Evolutionary conservation across 208 protist species (phyloP).

Genomic region (Trypanosomatidae sp.): DNA sequence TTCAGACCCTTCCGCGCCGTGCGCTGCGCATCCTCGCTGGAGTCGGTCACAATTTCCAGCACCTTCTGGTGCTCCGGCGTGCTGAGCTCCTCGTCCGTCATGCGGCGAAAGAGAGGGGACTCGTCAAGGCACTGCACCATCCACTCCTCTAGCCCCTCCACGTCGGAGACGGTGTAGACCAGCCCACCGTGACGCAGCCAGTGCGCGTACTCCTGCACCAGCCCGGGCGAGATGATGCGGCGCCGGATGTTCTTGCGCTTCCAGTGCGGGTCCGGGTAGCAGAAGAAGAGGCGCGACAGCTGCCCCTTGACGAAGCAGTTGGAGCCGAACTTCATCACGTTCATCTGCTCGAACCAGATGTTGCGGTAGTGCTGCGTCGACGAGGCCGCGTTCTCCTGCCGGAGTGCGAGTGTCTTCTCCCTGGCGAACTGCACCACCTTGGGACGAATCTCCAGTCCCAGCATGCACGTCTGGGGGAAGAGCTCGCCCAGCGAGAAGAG

Average conservation of each 20-base stretch:
- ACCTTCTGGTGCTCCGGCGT: slow-evolving; percentile 43
- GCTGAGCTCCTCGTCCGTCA: slow-evolving; percentile 68
- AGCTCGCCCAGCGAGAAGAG: slow-evolving; percentile 86
- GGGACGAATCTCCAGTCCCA: slow-evolving; percentile 97
- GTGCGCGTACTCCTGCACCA: slow-evolving; percentile 98
- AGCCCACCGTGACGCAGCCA: slow-evolving; percentile 92
- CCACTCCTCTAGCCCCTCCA: slow-evolving; percentile 91
- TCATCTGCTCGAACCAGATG: slow-evolving; percentile 94
- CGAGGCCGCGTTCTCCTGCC: slow-evolving; percentile 59
- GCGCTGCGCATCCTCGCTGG: slow-evolving; percentile 88
- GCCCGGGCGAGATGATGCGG: slow-evolving; percentile 95
- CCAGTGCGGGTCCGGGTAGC: slow-evolving; percentile 99
- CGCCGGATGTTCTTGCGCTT: slow-evolving; percentile 97
- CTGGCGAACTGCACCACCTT: slow-evolving; percentile 95
- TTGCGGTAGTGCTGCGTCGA: slow-evolving; percentile 92
- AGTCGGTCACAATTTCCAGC: slow-evolving; percentile 56
- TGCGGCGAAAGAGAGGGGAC: slow-evolving; percentile 93
- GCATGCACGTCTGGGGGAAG: slow-evolving; percentile 92
- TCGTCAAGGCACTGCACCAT: slow-evolving; percentile 92
- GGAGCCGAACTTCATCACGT: slow-evolving; percentile 98
- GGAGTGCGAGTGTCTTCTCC: slow-evolving; percentile 59
- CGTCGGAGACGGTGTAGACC: slow-evolving; percentile 97
- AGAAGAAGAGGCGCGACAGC: slow-evolving; percentile 96
- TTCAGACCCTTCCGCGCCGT: slow-evolving; percentile 73
- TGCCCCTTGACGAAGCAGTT: slow-evolving; percentile 97